Evolutionary conservation across 2,329 filamentous ascomycete genomes (phyloP).

Genomic region (Pseudocercospora vitis): DNA sequence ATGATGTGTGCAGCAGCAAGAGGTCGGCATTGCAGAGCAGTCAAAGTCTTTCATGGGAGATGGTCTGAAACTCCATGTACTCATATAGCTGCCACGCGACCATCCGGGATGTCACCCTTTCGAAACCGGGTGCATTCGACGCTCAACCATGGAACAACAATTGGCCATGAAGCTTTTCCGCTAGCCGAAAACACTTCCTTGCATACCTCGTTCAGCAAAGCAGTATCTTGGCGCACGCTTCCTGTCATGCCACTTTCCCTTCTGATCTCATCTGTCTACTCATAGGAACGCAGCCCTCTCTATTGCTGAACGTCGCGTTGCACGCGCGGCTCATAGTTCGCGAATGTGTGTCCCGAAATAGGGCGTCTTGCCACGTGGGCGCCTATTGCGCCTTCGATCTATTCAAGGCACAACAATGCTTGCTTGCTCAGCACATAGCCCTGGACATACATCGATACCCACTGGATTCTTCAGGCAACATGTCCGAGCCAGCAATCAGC

Average conservation of each 20-base stretch:
- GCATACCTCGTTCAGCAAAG: too few relatives aligned
- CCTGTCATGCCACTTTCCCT: too few relatives aligned
- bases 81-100: conserved; percentile 23
- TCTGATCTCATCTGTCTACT: neutral
- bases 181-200: neutral
- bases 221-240: too few relatives aligned
- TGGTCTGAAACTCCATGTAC: too few relatives aligned
- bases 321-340: neutral
- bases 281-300: too few relatives aligned
- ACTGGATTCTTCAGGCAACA: conserved; percentile 15
- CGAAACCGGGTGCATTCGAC: too few relatives aligned
- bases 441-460: neutral
- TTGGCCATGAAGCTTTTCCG: conserved; percentile 13
- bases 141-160: conserved; percentile 19
- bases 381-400: conserved; percentile 8
- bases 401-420: conserved; percentile 12
- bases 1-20: too few relatives aligned
- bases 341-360: neutral
- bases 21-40: neutral
- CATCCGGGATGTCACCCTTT: conserved; percentile 15
- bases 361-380: conserved; percentile 14
- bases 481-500: conserved; percentile 9
- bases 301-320: neutral
- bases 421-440: neutral
- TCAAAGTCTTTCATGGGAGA: too few relatives aligned